A percentile compares a stretch with the other conserved stretches of the same genome.
phyloP scores from a whole-genome alignment of 495 filamentous ascomycete species.

The Chaetomium fimeti region DNA sequence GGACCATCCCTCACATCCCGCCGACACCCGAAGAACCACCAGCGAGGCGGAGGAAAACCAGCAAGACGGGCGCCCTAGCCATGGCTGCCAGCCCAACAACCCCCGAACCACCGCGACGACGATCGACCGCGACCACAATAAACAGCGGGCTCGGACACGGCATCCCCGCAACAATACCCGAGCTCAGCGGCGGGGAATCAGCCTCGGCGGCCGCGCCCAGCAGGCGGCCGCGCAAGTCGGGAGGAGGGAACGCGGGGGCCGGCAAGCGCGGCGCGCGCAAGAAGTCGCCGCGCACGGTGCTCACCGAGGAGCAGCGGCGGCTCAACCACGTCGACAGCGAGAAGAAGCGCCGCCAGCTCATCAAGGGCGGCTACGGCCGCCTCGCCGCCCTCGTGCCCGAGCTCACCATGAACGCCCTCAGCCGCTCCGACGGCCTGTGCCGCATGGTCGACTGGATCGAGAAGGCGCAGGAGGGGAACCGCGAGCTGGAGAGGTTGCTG shows the following conservation, averaged over 20 bases:
- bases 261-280: slow-evolving; percentile 18
- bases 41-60: slow-evolving; percentile 19
- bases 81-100: slow-evolving; percentile 21
- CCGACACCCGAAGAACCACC: slow-evolving; percentile 13
- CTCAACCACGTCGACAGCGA: slow-evolving; percentile 88
- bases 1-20: not conserved
- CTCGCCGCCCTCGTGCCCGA: slow-evolving; percentile 69
- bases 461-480: slow-evolving; percentile 65
- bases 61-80: not conserved
- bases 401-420: slow-evolving; percentile 65
- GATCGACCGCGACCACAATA: too few relatives aligned
- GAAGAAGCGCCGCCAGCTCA: slow-evolving; percentile 76
- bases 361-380: slow-evolving; percentile 74
- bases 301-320: slow-evolving; percentile 80
- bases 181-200: not conserved
- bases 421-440: slow-evolving; percentile 73
- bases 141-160: too few relatives aligned
- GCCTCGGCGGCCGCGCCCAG: not conserved
- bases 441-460: slow-evolving; percentile 74
- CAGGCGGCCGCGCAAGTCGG: not conserved
- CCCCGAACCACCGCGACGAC: not conserved
- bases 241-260: too few relatives aligned
- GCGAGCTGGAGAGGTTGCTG: slow-evolving; percentile 49
- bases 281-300: slow-evolving; percentile 60
- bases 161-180: not conserved